Conservation (phyloP, 2,329 filamentous ascomycete species). For the Cercospora sp. region DNA sequence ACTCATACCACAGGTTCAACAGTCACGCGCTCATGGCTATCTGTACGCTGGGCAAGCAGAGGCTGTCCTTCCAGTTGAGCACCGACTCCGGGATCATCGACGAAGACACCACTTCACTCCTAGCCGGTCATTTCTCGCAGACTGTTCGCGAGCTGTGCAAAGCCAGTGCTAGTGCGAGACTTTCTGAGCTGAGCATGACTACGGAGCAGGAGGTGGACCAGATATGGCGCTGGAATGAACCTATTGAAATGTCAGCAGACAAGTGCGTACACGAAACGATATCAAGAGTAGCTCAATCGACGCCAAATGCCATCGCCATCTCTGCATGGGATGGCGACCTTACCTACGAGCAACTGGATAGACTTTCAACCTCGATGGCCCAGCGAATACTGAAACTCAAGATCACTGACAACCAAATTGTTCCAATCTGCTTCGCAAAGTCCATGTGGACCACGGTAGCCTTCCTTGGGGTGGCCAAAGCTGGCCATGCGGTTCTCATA, state of each 20-base stretch:
- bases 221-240: conserved; percentile 6
- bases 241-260: background rate
- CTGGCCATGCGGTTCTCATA: conserved; percentile 33
- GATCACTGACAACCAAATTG: conserved; percentile 15
- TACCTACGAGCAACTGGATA: conserved; percentile 32
- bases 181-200: conserved; percentile 2
- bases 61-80: conserved; percentile 7
- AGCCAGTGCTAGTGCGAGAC: background rate
- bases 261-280: conserved; percentile 4
- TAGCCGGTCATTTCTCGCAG: conserved; percentile 13
- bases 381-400: background rate
- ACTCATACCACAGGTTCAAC: conserved; percentile 15
- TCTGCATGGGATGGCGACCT: conserved; percentile 35
- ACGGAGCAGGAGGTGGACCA: conserved; percentile 8
- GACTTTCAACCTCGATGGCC: background rate
- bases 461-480: conserved; percentile 36
- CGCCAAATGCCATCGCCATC: conserved; percentile 10
- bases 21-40: conserved; percentile 20
- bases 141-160: conserved; percentile 17
- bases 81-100: conserved; percentile 13
- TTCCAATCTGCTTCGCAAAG: conserved; percentile 36
- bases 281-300: background rate
- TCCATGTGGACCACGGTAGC: conserved; percentile 34
- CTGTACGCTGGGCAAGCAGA: background rate
- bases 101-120: background rate